Percentiles rank a stretch among this genome's conserved stretches.
These are phyloP conservation scores for Medicago ruthenica DNA, from an alignment of 306 rosid species.

Conservation along the genomic window DNA sequence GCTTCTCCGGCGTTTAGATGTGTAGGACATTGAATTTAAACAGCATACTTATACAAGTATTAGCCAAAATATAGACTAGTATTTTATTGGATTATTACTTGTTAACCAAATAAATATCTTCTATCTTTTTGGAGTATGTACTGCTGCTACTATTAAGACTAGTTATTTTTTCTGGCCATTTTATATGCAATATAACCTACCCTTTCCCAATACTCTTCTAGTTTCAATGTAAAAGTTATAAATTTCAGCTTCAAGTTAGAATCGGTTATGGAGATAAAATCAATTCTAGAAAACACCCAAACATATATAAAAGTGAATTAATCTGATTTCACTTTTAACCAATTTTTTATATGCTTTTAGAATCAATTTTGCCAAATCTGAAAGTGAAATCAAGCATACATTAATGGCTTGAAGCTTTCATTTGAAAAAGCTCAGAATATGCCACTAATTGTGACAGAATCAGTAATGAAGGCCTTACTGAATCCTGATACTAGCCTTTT, in stretches of 20 bases:
- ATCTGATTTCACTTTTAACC: too few relatives aligned
- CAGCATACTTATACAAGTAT: slow-evolving; percentile 42
- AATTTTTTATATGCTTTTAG: too few relatives aligned
- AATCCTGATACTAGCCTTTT: too few relatives aligned
- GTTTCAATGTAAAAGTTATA: background rate
- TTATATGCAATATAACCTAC: slow-evolving; percentile 23
- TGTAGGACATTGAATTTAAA: slow-evolving; percentile 51
- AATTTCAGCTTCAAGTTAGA: background rate
- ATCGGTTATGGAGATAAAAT: too few relatives aligned
- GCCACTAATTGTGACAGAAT: too few relatives aligned
- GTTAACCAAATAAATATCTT: slow-evolving; percentile 41
- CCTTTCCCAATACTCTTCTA: background rate
- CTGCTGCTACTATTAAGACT: slow-evolving; percentile 7
- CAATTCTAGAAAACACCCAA: background rate
- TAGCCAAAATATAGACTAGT: slow-evolving; percentile 39
- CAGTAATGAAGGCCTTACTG: too few relatives aligned
- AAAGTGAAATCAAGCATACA: too few relatives aligned
- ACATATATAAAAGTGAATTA: background rate
- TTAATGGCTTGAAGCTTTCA: too few relatives aligned
- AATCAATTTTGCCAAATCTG: too few relatives aligned
- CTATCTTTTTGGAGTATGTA: slow-evolving; percentile 35
- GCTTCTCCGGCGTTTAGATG: slow-evolving; percentile 42
- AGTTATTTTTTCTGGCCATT: slow-evolving; percentile 19
- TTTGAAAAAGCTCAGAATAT: too few relatives aligned
- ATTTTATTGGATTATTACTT: slow-evolving; percentile 41